These are phyloP conservation scores for Styphnolobium japonicum DNA, from an alignment of 306 rosid genomes.

Conservation along the genomic window DNA sequence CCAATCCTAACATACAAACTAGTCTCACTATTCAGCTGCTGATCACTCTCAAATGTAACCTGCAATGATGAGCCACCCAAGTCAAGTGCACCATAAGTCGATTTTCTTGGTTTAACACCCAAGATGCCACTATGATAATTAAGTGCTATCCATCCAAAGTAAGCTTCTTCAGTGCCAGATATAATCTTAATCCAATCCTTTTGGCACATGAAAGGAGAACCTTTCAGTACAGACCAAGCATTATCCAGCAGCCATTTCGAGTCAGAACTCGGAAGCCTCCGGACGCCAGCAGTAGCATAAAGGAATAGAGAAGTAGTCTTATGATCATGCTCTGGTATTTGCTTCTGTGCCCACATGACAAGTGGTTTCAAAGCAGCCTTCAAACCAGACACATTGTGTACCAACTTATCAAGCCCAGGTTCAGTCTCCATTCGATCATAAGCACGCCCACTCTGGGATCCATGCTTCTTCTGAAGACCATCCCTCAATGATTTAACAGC, in stretches of 20 bases:
- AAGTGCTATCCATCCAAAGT: constrained; percentile 96
- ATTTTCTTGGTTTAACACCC: constrained; percentile 54
- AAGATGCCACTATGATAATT: constrained; percentile 61
- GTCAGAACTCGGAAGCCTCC: constrained; percentile 64
- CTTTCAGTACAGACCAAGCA: constrained; percentile 64
- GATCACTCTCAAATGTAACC: constrained; percentile 82
- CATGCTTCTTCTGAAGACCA: constrained; percentile 40
- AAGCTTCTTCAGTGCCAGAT: constrained; percentile 91
- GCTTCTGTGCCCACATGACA: constrained; percentile 76
- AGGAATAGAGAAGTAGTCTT: constrained; percentile 65
- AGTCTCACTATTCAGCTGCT: constrained; percentile 45
- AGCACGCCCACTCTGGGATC: constrained; percentile 61
- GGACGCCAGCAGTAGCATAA: constrained; percentile 90
- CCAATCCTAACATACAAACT: constrained; percentile 83
- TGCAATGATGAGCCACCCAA: constrained; percentile 95
- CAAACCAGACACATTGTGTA: constrained; percentile 59
- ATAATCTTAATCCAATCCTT: constrained; percentile 74
- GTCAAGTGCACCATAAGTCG: constrained; percentile 85
- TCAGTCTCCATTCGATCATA: constrained; percentile 94
- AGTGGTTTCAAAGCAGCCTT: constrained; percentile 67
- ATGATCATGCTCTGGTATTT: constrained; percentile 64
- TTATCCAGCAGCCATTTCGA: constrained; percentile 78
- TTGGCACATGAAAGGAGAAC: constrained; percentile 56
- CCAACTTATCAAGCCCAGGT: constrained; percentile 88
- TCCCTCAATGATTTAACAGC: constrained; percentile 37